phyloP scores from a whole-genome alignment of 2,329 filamentous ascomycete genomes.

The Pseudogymnoascus sp. region DNA sequence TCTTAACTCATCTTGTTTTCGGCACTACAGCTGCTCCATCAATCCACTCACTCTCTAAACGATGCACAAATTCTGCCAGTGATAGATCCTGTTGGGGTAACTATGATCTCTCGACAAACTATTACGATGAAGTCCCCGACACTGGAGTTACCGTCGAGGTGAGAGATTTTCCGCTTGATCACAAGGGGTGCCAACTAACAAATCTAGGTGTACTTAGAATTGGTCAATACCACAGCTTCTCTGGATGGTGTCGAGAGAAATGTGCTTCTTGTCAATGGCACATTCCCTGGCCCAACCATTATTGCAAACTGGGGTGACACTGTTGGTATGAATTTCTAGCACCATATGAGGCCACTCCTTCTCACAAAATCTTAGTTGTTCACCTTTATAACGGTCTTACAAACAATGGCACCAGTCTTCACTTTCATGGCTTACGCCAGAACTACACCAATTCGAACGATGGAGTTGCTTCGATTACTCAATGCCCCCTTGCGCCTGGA shows the following conservation, averaged over 20 bases:
- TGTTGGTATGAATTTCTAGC: constrained; percentile 13
- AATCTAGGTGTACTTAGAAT: constrained; percentile 16
- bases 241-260: constrained; percentile 27
- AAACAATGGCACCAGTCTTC: constrained; percentile 40
- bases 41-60: not conserved
- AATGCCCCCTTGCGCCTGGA: constrained; percentile 58
- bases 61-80: constrained; percentile 16
- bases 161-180: constrained; percentile 49
- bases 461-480: constrained; percentile 41
- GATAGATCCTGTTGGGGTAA: constrained; percentile 37
- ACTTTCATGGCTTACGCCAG: constrained; percentile 43
- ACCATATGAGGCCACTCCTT: constrained; percentile 33
- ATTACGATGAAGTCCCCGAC: constrained; percentile 32
- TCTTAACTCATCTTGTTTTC: not conserved
- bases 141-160: constrained; percentile 44
- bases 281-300: constrained; percentile 31
- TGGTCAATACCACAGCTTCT: constrained; percentile 22
- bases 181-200: constrained; percentile 25
- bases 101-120: constrained; percentile 39
- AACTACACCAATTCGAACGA: constrained; percentile 36
- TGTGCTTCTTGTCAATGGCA: constrained; percentile 30
- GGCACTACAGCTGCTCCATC: not conserved
- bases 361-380: constrained; percentile 20
- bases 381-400: constrained; percentile 32
- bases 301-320: constrained; percentile 34